Evolutionary conservation across 805 yeast species (phyloP).

Genomic region (Jamesozyma spencerorum): DNA sequence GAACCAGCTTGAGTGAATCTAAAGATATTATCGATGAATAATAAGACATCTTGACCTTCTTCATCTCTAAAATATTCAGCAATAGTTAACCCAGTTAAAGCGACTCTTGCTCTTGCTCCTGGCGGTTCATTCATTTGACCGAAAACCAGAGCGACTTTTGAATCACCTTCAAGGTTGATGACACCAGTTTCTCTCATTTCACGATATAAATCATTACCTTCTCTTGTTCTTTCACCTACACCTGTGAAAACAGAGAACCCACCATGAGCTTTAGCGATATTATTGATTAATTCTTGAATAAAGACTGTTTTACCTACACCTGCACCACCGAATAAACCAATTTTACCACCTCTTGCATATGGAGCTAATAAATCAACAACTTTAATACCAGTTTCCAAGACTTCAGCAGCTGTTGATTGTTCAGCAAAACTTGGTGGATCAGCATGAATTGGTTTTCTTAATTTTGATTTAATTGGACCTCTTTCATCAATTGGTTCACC

Average conservation of each 20-base stretch:
- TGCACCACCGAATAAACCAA: conserved; percentile 99
- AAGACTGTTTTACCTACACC: conserved; percentile 99
- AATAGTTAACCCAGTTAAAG: conserved; percentile 97
- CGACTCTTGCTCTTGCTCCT: conserved; percentile 99
- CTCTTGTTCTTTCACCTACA: conserved; percentile 99
- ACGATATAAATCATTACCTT: conserved; percentile 99
- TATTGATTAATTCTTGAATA: conserved; percentile 98
- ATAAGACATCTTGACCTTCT: conserved; percentile 99
- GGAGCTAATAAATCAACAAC: conserved; percentile 99
- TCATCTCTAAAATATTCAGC: conserved; percentile 99
- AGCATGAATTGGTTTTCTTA: conserved; percentile 96
- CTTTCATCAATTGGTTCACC: conserved; percentile 99
- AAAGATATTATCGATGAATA: conserved; percentile 99
- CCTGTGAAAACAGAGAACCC: conserved; percentile 99
- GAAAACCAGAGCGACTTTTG: conserved; percentile 98
- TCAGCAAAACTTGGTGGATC: conserved; percentile 95
- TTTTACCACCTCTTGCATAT: conserved; percentile 99
- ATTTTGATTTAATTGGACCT: conserved; percentile 91
- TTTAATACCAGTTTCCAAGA: conserved; percentile 98
- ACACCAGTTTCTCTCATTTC: conserved; percentile 99
- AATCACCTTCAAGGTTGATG: conserved; percentile 98
- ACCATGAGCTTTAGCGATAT: conserved; percentile 99
- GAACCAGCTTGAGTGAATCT: conserved; percentile 99
- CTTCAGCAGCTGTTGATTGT: conserved; percentile 96
- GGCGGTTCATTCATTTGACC: conserved; percentile 99